A percentile compares a stretch with the other conserved stretches of the same genome.
Conservation (phyloP, 208 protist genomes). For the Spongospora subterranea region DNA sequence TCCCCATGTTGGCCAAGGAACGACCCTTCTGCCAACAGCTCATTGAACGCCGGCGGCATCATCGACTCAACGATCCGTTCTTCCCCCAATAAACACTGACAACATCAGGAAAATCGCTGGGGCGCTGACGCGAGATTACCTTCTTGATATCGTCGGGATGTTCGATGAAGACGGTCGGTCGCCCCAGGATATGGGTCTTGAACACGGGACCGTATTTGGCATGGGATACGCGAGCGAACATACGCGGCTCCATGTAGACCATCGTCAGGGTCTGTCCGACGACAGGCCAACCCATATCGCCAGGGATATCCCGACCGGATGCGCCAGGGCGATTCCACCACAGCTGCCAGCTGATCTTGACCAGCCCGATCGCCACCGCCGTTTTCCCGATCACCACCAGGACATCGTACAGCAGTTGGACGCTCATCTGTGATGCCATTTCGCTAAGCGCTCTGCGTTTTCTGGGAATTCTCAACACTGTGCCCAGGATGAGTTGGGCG, state of each 20-base stretch:
- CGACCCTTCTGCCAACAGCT: neutral
- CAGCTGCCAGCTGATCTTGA: neutral
- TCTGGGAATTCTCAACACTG: too few species aligned
- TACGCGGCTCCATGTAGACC: neutral
- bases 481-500: too few species aligned
- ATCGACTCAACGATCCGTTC: neutral
- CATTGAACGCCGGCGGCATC: neutral
- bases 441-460: too few species aligned
- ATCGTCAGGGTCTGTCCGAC: neutral
- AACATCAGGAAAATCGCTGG: neutral
- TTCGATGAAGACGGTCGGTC: neutral
- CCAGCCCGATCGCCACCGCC: neutral
- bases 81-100: neutral
- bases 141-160: neutral
- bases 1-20: neutral
- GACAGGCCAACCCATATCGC: neutral
- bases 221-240: neutral
- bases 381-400: neutral
- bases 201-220: conserved; percentile 7
- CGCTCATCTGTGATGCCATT: too few species aligned
- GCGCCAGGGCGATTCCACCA: neutral
- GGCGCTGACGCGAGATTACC: conserved; percentile 1
- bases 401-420: neutral
- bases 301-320: neutral
- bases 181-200: neutral